Evolutionary conservation across 2,329 filamentous ascomycete species (phyloP).

Genomic region (Sphaerulina vaccinii): DNA sequence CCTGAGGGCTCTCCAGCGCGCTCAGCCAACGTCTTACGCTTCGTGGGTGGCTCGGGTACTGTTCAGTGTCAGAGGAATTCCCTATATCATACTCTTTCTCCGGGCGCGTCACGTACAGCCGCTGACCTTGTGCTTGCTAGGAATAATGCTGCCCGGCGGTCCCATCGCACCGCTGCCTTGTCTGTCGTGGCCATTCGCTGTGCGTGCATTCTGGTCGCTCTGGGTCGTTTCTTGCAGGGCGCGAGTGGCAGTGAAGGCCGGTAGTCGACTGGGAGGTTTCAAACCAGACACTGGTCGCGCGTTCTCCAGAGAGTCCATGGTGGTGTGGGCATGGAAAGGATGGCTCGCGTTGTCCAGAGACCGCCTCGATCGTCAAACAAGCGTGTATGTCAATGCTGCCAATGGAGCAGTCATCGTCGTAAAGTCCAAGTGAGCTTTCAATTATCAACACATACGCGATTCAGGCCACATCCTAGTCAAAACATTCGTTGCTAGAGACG

Average conservation of each 20-base stretch:
- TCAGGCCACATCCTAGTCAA: too few relatives aligned
- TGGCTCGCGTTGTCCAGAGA: slow-evolving; percentile 7
- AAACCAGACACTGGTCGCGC: slow-evolving; percentile 34
- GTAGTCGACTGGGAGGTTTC: slow-evolving; percentile 35
- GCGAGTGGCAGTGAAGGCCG: slow-evolving; percentile 23
- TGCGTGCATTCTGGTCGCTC: slow-evolving; percentile 51
- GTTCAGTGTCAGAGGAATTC: slow-evolving; percentile 7
- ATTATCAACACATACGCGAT: too few relatives aligned
- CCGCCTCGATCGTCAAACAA: slow-evolving; percentile 15
- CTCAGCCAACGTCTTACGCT: slow-evolving; percentile 53
- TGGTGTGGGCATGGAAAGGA: slow-evolving; percentile 9
- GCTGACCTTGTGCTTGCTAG: slow-evolving; percentile 52
- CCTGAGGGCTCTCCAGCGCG: slow-evolving; percentile 47
- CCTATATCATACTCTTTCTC: neutral
- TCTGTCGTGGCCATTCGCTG: slow-evolving; percentile 23
- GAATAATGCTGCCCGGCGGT: slow-evolving; percentile 18
- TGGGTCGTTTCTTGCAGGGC: slow-evolving; percentile 34
- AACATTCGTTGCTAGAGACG: too few relatives aligned
- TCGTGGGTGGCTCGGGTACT: slow-evolving; percentile 50
- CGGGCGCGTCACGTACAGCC: slow-evolving; percentile 41
- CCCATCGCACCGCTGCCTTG: slow-evolving; percentile 10
- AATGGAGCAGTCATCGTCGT: neutral
- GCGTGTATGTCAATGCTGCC: slow-evolving; percentile 6
- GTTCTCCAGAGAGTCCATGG: slow-evolving; percentile 37
- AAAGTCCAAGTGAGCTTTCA: too few relatives aligned